phyloP scores from a whole-genome alignment of 1,284 basidiomycete genomes.

The Wallemia ichthyophaga region DNA sequence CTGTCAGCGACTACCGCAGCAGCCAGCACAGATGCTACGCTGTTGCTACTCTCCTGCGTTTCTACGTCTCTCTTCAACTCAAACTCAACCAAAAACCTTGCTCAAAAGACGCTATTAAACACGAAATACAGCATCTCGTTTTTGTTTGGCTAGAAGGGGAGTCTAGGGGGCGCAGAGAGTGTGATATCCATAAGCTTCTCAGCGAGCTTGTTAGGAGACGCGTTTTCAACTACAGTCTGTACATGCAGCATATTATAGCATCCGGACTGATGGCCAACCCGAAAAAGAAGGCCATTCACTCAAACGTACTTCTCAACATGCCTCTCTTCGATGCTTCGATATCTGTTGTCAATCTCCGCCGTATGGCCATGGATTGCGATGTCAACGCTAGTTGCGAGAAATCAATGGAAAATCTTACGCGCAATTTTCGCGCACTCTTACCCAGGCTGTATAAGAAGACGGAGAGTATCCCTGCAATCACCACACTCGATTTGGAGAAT shows the following conservation, averaged over 20 bases:
- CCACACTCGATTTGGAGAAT: neutral
- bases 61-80: neutral
- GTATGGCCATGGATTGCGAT: neutral
- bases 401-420: neutral
- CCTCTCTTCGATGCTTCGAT: neutral
- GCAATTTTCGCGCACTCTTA: neutral
- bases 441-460: neutral
- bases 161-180: neutral
- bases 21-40: neutral
- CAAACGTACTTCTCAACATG: neutral
- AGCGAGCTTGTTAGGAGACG: neutral
- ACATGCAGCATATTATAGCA: neutral
- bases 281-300: neutral
- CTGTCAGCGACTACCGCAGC: neutral
- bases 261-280: neutral
- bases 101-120: neutral
- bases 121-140: neutral
- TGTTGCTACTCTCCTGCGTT: neutral
- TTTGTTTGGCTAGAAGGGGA: neutral
- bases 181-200: neutral
- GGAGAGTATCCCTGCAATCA: neutral
- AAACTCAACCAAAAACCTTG: neutral
- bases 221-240: neutral
- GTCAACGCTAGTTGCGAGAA: neutral
- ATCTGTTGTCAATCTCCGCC: neutral